phyloP scores from a whole-genome alignment of 2,329 filamentous ascomycete species.

The Orbilia brochopaga region DNA sequence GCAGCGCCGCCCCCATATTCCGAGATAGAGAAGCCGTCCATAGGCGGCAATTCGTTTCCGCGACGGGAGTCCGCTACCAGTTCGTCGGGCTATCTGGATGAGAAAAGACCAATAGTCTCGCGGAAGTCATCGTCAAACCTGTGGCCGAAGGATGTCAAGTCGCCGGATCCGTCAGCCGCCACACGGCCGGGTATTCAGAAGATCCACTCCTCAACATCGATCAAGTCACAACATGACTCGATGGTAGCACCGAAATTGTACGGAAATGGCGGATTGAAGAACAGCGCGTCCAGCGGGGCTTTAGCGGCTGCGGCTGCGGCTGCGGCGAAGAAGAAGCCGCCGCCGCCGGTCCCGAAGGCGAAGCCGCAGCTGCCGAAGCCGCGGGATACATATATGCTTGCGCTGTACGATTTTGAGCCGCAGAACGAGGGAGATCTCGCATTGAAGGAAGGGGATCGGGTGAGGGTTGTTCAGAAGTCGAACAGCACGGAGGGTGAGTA shows the following conservation, averaged over 20 bases:
- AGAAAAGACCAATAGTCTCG: constrained; percentile 29
- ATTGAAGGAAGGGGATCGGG: constrained; percentile 36
- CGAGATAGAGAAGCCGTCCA: neutral
- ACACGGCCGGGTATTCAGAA: constrained; percentile 13
- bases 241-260: neutral
- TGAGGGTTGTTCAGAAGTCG: constrained; percentile 38
- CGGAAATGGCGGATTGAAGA: constrained; percentile 8
- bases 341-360: constrained; percentile 42
- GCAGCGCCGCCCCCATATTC: constrained; percentile 18
- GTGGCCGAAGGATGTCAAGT: constrained; percentile 15
- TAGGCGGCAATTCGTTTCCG: constrained; percentile 19
- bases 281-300: constrained; percentile 12
- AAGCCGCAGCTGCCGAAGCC: constrained; percentile 37
- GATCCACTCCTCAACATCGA: constrained; percentile 42
- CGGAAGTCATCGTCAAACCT: constrained; percentile 25
- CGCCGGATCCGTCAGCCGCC: constrained; percentile 25
- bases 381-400: constrained; percentile 24
- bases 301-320: constrained; percentile 32
- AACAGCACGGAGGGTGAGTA: constrained; percentile 33
- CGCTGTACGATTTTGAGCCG: constrained; percentile 33
- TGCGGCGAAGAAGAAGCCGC: constrained; percentile 45
- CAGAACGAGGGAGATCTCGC: constrained; percentile 33
- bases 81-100: constrained; percentile 5
- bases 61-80: constrained; percentile 24
- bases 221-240: constrained; percentile 14